Evolutionary conservation across 306 rosid species (phyloP), one percentile per base, ranked within the genome.

Genomic region (Prinsepia uniflora): DNA sequence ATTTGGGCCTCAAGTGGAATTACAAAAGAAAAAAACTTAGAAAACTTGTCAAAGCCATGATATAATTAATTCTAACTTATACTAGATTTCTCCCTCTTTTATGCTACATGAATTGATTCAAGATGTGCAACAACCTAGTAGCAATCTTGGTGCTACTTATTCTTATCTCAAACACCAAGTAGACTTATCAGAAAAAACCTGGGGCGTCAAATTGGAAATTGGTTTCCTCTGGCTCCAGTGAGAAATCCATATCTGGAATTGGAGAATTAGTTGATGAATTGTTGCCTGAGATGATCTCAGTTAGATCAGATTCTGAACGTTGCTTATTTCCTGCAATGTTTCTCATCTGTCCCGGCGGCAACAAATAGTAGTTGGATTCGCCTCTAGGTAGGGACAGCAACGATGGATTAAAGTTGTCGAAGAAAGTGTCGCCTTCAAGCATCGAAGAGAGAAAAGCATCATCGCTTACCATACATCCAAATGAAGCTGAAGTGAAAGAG

Each of bases 271-370:
- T 71, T 48, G 84, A 53, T 57, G 90, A 94, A 75, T 88, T 80
- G 81, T 80, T 77, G 81, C 88, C 89, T 40, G 90, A 84, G 86
- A 83, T 50, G 15, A 92, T 94, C 65, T 88, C 92, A 1, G 81
- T 69, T 17, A 79, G 73, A 55, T 82, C 88, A 17, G 88, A 77
- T 63, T 85, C 90, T 14, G 88, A 86, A 64, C 20, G 56, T 4
- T 73, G 88, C 76, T 39, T 65, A 62, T 72, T 78, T 71, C 77
- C 75, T 53, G 65, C 81, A 54, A 84, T 74, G 66, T 72, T 76
- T 67, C 76, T 76, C 66, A 70, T 82, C 77, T 78, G 80, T 75
- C 76, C 76, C 11, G 93, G 76, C 13, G 84, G 81, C 58, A 68
- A 66, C 14, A 67, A 56, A 67, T 79, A 72, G 75, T 74, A 83